Base-by-base conservation (phyloP, 2,329 filamentous ascomycete genomes). In the Talaromyces atroroseus region DNA sequence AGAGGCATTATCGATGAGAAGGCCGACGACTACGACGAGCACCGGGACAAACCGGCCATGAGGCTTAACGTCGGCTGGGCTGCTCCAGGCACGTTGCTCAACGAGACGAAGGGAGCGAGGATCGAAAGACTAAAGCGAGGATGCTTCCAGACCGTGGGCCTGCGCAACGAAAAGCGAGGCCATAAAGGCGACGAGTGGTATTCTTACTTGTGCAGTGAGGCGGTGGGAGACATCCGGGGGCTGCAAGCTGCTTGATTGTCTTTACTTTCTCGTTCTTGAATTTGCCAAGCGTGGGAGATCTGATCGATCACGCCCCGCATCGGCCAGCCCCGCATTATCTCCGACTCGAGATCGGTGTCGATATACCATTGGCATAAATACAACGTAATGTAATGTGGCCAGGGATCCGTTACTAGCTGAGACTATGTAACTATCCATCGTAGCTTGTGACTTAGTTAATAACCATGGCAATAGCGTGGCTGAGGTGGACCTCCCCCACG, bases 141-240 rank as follows among this genome's bases (percentile, higher is more conserved):
- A 12, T 67, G 68, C 12, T 76, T 73, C 72, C 64, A 61, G 32
- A 71, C 68, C 3, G 68, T 75, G 34, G 72, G 74, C 3, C 57
- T 75, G 49, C 66, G 61, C 21, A 66, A 67, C 3, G 48, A 58
- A 20, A 56, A 58, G n/a, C 64, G 68, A 20, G 64, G 65, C 2
- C 74, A 71, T 68, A 75, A 74, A 54, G 72, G 68, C 1, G 54
- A 63, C 14, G 64, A 65, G 26, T 71, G 73, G 52, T 76, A 76
- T 58, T 62, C 69, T 49, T 61, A 64, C 5, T 64, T 73, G 20
- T 75, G 74, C 48, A 64, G 60, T 24, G 61, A 65, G 51, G 68
- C 71, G 3, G 55, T 76, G 65, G 67, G 62, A 10, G 73, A 76
- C 58, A 58, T 54, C 36, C 38, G 47, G 16, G 45, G 54, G 7